Evolutionary conservation across 495 filamentous ascomycete species (phyloP).

Genomic region (Tuber magnatum): DNA sequence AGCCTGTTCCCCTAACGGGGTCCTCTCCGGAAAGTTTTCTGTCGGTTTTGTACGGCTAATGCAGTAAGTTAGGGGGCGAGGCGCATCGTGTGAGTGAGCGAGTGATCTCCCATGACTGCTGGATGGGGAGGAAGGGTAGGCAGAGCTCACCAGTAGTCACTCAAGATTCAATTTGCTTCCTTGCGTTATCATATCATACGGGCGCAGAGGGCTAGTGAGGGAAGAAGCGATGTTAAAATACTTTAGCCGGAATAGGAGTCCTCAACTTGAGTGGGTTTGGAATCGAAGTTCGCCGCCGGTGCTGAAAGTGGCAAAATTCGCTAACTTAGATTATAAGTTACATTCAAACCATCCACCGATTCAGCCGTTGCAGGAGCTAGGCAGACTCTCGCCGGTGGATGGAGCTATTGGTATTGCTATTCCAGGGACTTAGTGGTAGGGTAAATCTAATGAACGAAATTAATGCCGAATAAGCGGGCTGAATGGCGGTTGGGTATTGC

Average conservation of each 20-base stretch:
- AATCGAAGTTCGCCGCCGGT: not conserved
- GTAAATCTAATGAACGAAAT: not conserved
- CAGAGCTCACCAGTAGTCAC: not conserved
- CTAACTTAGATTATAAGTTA: no score
- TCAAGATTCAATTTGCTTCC: not conserved
- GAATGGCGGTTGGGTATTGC: not conserved
- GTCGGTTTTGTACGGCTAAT: no score
- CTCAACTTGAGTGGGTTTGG: not conserved
- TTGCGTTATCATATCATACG: not conserved
- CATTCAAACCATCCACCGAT: not conserved
- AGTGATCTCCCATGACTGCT: not conserved
- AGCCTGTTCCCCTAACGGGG: no score
- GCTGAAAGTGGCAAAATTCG: not conserved
- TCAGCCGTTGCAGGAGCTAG: not conserved
- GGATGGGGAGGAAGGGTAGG: not conserved
- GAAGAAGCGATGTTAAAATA: not conserved
- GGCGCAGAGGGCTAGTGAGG: not conserved
- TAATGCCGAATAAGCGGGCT: not conserved
- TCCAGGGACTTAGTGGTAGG: not conserved
- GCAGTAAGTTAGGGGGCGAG: not conserved
- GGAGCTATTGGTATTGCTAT: no score
- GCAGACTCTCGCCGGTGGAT: no score
- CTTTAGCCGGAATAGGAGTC: not conserved
- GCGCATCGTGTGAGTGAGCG: not conserved
- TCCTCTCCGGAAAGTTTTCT: no score